Conservation (phyloP, 345 rosid genomes). For the Rubroshorea leprosula region DNA sequence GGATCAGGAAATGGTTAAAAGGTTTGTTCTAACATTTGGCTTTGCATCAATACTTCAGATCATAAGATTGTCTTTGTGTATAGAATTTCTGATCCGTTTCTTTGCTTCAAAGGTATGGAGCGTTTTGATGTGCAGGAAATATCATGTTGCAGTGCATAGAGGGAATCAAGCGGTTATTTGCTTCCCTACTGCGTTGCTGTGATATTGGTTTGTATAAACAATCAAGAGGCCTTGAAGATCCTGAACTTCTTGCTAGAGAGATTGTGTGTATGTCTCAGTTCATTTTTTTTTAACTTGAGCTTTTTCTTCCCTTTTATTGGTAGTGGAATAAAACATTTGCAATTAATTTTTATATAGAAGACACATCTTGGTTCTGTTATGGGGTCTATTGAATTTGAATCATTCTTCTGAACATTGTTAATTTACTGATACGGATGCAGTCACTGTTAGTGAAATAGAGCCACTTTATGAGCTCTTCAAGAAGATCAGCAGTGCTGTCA, state of each 20-base stretch:
- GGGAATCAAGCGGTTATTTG: slow-evolving; percentile 52
- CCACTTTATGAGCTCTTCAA: slow-evolving; percentile 96
- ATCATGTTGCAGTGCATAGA: slow-evolving; percentile 94
- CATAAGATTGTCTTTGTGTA: not conserved
- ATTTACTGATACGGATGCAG: too few species aligned
- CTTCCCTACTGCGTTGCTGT: slow-evolving; percentile 67
- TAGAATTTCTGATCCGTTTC: slow-evolving; percentile 14
- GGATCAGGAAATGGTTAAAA: too few species aligned
- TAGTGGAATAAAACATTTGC: too few species aligned
- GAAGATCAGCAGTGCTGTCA: slow-evolving; percentile 98
- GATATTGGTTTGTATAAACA: slow-evolving; percentile 73
- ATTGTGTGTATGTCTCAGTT: too few species aligned
- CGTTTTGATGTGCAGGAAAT: slow-evolving; percentile 46
- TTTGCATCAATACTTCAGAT: too few species aligned
- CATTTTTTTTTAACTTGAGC: too few species aligned
- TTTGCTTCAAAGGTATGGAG: slow-evolving; percentile 60
- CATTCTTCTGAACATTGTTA: slow-evolving; percentile 15
- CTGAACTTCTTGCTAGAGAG: slow-evolving; percentile 91
- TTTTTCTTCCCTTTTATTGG: too few species aligned
- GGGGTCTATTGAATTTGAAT: too few species aligned
- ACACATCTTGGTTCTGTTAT: too few species aligned
- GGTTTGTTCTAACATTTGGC: too few species aligned
- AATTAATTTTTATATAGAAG: too few species aligned
- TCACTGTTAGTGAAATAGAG: slow-evolving; percentile 96
- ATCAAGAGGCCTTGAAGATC: slow-evolving; percentile 82